Base-by-base conservation (phyloP, 495 filamentous ascomycete species). In the Rostrohypoxylon terebratum region DNA sequence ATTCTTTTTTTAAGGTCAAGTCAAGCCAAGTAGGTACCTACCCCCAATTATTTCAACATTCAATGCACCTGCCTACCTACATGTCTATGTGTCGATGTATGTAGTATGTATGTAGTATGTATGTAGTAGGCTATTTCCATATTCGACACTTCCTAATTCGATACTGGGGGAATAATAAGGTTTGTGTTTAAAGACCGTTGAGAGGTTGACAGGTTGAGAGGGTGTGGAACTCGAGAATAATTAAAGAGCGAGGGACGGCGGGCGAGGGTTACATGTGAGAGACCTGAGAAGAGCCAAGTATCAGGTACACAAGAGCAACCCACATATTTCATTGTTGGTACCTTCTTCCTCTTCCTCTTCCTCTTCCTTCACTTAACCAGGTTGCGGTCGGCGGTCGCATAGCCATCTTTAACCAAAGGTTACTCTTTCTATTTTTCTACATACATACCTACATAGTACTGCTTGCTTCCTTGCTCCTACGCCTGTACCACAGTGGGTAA, bases 291-390 rank as follows among this genome's bases (percentile, higher is more conserved):
- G 20, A 23, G 48, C 14, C 5, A 59, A 40, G 31, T 40, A 55
- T n/a, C 42, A n/a, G 45, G 65, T 60, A 61, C 65, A 23, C 31
- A 13, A 33, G 20, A 33, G 31, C 20, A 31, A 48, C 28, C 67
- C 59, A 59, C 34, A 47, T 63, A 59, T 58, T 36, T 40, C 59
- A 63, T 63, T 51, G 28, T 59, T 50, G 50, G 67, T 69, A 54
- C 48, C 28, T 28, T 28, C 28, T 28, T 28, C 48, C 45, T 63
- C 44, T 64, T 42, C 48, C 58, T 28, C 28, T 28, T 28, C 48
- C 45, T 63, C 44, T 64, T 42, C 48, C 58, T 53, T 44, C 18
- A 57, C 58, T 68, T 55, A 23, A 25, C 36, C 20, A 40, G 31
- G 64, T n/a, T n/a, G n/a, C n/a, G n/a, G n/a, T n/a, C n/a, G n/a